Evolutionary conservation across 2,329 filamentous ascomycete genomes (phyloP), one percentile per base, ranked within the genome.

Genomic region (Akanthomyces muscarius): DNA sequence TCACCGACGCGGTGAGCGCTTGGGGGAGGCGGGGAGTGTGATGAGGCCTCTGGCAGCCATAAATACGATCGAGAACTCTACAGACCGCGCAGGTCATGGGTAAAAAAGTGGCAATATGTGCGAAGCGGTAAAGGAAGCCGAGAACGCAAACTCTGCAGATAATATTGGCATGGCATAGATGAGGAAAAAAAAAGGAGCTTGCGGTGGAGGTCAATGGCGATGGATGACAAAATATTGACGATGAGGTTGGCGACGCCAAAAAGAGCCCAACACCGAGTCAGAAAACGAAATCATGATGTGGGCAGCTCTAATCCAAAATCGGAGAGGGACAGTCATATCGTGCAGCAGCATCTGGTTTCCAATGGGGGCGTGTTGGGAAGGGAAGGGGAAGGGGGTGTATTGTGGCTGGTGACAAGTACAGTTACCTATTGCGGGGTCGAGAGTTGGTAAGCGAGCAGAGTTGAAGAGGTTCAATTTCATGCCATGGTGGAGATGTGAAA

Each of bases 251-350:
- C 23, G 14, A 21, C 38, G 28, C 11, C 4, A 54, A 21, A 38
- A 45, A 45, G 3, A 45, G 25, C 21, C 23, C 3, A 16, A 28
- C 28, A 14, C 28, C 18, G 53, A 45, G 11, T 56, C 25, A 21
- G 38, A 21, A 14, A 48, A 57, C n/a, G 5, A 16, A 59, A 59
- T 59, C 56, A 59, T 33, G 28, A 47, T 61, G 47, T 61, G 50
- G 50, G n/a, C 41, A 14, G 48, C 33, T 51, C 64, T 64, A 65
- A 48, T 30, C 57, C 50, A 48, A 50, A 64, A 64, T 55, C 53
- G 61, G 65, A 66, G 61, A 66, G 62, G 44, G 61, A 58, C 45
- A 52, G 63, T 66, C 65, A 66, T 61, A 65, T 65, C 57, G 57
- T 65, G 65, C 65, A 66, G 65, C 65, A 66, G 61, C 61, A 65